Evolutionary conservation across 345 rosid genomes (phyloP).

Genomic region (Populus ilicifolia): DNA sequence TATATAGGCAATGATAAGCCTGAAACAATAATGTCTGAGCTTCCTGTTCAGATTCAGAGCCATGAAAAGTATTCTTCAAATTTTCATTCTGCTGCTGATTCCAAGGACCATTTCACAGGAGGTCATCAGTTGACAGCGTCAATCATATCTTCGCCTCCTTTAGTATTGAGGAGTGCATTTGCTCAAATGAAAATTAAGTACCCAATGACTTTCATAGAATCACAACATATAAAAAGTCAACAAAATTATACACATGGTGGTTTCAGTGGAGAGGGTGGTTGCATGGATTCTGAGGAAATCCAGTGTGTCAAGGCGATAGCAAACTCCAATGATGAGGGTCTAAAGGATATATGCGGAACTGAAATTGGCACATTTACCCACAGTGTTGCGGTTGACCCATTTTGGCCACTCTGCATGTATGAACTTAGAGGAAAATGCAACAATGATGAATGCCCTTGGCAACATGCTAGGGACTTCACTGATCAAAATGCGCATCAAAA

Average conservation of each 20-base stretch:
- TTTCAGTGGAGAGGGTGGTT: conserved; percentile 18
- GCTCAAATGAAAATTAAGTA: conserved; percentile 44
- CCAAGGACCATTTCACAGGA: conserved; percentile 28
- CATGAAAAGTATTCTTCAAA: conserved; percentile 17
- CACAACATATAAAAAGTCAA: conserved; percentile 25
- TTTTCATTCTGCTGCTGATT: conserved; percentile 25
- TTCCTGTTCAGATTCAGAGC: conserved; percentile 29
- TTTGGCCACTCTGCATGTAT: conserved; percentile 81
- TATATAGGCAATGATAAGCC: conserved; percentile 40
- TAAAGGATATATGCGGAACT: conserved; percentile 22
- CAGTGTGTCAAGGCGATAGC: conserved; percentile 22
- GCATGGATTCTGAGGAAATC: conserved; percentile 29
- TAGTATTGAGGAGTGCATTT: conserved; percentile 49
- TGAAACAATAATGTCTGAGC: conserved; percentile 34
- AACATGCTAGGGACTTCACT: conserved; percentile 64
- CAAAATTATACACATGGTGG: conserved; percentile 13
- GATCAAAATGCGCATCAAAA: conserved; percentile 27
- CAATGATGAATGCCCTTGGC: conserved; percentile 89
- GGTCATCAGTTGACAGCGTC: conserved; percentile 22
- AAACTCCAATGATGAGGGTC: conserved; percentile 25
- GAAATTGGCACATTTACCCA: conserved; percentile 48
- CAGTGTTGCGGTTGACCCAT: conserved; percentile 60
- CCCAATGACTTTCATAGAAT: conserved; percentile 19
- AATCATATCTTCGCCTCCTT: conserved; percentile 34
- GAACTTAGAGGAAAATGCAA: conserved; percentile 98